Percentiles rank a stretch among this genome's conserved stretches.
Evolutionary conservation across 2,329 filamentous ascomycete genomes (phyloP).

Genomic region (Niveomyces coronatus): DNA sequence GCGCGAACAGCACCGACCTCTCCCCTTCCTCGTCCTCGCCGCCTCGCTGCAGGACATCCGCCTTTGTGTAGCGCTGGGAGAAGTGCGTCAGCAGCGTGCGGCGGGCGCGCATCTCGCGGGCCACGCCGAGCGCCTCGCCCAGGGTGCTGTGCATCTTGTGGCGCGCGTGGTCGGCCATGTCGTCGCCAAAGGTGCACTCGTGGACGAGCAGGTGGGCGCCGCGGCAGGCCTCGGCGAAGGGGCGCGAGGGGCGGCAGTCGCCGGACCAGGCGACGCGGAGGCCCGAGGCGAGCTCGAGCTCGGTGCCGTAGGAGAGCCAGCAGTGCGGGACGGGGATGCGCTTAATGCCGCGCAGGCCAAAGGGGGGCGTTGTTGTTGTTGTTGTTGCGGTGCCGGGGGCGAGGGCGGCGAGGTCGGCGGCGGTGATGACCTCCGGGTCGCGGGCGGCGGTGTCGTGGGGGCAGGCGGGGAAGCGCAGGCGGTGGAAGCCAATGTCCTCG

Average conservation of each 20-base stretch:
- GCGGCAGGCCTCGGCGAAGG: conserved; percentile 60
- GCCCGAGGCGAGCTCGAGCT: conserved; percentile 65
- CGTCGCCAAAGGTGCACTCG: conserved; percentile 92
- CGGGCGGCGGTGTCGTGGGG: conserved; percentile 10
- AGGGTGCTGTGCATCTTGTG: conserved; percentile 90
- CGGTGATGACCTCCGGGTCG: conserved; percentile 22
- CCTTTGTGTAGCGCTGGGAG: conserved; percentile 81
- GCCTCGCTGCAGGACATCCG: conserved; percentile 19
- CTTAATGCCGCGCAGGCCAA: conserved; percentile 57
- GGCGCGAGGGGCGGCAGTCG: conserved; percentile 70
- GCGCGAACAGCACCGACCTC: conserved; percentile 52
- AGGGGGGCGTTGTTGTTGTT: conserved; percentile 21
- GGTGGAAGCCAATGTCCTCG: conserved; percentile 63
- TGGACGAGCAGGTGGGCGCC: conserved; percentile 80
- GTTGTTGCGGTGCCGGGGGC: too few species aligned
- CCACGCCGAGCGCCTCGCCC: conserved; percentile 72
- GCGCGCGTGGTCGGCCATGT: conserved; percentile 63
- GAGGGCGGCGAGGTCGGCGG: conserved; percentile 21
- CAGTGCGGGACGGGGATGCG: conserved; percentile 69
- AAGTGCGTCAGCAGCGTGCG: conserved; percentile 87
- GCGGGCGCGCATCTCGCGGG: conserved; percentile 65
- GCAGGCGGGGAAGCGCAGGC: conserved; percentile 29
- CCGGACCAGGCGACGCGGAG: conserved; percentile 91
- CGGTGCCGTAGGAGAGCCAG: conserved; percentile 62
- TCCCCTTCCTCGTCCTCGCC: conserved; percentile 21